Evolutionary conservation across 495 filamentous ascomycete genomes (phyloP).

Genomic region (Thermothielavioides terrestris): DNA sequence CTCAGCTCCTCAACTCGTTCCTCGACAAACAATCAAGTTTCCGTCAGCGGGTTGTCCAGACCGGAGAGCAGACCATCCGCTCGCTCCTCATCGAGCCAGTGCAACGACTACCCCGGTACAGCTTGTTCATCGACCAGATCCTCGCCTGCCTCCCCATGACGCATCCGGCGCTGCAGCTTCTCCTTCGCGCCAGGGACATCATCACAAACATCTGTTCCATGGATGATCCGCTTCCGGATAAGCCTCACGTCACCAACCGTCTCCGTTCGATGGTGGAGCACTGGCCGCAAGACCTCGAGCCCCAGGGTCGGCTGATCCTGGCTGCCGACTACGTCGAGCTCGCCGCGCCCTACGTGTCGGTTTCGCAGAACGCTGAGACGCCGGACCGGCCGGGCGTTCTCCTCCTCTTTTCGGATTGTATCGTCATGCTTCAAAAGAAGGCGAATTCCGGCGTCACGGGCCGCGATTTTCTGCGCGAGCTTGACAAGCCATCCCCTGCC

Average conservation of each 20-base stretch:
- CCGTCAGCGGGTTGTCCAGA: slow-evolving; percentile 65
- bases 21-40: slow-evolving; percentile 73
- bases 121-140: slow-evolving; percentile 92
- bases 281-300: slow-evolving; percentile 69
- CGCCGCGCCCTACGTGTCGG: slow-evolving; percentile 53
- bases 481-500: slow-evolving; percentile 63
- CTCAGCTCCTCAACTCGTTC: slow-evolving; percentile 66
- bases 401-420: slow-evolving; percentile 72
- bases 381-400: slow-evolving; percentile 57
- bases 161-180: slow-evolving; percentile 67
- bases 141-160: slow-evolving; percentile 69
- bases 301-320: slow-evolving; percentile 71
- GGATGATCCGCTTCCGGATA: slow-evolving; percentile 58
- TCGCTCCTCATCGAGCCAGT: slow-evolving; percentile 96
- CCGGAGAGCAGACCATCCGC: slow-evolving; percentile 82
- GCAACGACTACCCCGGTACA: slow-evolving; percentile 89
- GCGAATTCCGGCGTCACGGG: slow-evolving; percentile 55
- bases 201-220: slow-evolving; percentile 92
- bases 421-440: slow-evolving; percentile 67
- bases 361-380: slow-evolving; percentile 5
- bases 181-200: slow-evolving; percentile 81
- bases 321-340: slow-evolving; percentile 78
- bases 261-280: slow-evolving; percentile 64
- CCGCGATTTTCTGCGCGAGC: slow-evolving; percentile 68
- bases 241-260: slow-evolving; percentile 60